These are phyloP conservation scores for Vanderwaltozyma tropicalis DNA, from an alignment of 805 yeast genomes.

Conservation along the genomic window DNA sequence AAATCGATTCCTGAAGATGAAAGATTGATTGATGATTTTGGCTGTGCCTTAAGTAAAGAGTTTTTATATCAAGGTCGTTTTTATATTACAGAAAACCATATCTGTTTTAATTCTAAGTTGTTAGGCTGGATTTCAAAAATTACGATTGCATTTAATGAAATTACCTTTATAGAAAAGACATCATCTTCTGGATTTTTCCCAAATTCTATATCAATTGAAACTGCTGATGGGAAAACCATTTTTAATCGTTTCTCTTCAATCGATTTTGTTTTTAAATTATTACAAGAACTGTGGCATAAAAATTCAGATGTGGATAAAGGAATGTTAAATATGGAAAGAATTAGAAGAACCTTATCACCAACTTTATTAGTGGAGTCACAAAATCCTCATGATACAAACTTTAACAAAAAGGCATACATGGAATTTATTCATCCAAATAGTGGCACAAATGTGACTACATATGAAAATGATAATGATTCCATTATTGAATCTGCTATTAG, in stretches of 20 bases:
- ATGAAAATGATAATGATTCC: conserved; percentile 12
- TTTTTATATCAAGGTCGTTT: conserved; percentile 81
- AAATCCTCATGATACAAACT: not conserved
- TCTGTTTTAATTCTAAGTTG: conserved; percentile 74
- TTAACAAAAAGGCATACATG: not conserved
- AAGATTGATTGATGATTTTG: conserved; percentile 69
- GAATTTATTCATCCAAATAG: not conserved
- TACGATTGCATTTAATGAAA: conserved; percentile 60
- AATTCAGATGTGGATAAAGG: conserved; percentile 21
- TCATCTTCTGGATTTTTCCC: not conserved
- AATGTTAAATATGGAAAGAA: not conserved
- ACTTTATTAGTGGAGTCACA: not conserved
- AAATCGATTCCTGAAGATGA: conserved; percentile 57
- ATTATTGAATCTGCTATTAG: conserved; percentile 29
- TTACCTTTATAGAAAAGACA: conserved; percentile 23
- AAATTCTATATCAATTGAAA: conserved; percentile 29
- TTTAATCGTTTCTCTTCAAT: conserved; percentile 85
- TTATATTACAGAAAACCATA: conserved; percentile 64
- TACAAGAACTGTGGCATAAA: conserved; percentile 58
- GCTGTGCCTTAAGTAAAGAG: conserved; percentile 79
- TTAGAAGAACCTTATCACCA: conserved; percentile 1
- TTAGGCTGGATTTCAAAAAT: conserved; percentile 86
- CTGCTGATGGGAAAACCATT: conserved; percentile 51
- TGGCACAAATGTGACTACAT: not conserved
- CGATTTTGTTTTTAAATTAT: conserved; percentile 62